phyloP scores from a whole-genome alignment of 2,329 filamentous ascomycete species.

The Fusarium fujikuroi region DNA sequence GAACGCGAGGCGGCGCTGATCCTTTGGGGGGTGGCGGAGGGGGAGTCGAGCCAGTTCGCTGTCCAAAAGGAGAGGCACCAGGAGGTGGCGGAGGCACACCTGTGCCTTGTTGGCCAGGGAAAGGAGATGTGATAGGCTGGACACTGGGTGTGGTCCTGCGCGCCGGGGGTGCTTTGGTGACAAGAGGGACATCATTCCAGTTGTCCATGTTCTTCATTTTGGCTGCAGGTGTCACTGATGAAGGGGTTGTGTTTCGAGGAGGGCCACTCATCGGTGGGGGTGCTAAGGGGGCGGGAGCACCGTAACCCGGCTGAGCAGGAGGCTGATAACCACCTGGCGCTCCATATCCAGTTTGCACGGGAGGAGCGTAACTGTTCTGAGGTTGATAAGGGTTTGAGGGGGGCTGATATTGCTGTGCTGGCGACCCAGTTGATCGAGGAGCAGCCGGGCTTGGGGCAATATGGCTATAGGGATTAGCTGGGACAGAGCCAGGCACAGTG shows the following conservation, averaged over 20 bases:
- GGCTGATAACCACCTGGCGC: slow-evolving; percentile 62
- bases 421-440: slow-evolving; percentile 36
- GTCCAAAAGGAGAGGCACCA: slow-evolving; percentile 62
- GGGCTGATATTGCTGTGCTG: slow-evolving; percentile 51
- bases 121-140: slow-evolving; percentile 78
- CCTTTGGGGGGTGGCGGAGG: slow-evolving; percentile 88
- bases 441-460: slow-evolving; percentile 49
- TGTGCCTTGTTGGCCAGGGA: slow-evolving; percentile 70
- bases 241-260: slow-evolving; percentile 72
- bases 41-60: slow-evolving; percentile 73
- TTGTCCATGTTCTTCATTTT: slow-evolving; percentile 77
- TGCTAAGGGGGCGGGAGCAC: slow-evolving; percentile 47
- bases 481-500: slow-evolving; percentile 26
- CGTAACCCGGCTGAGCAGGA: slow-evolving; percentile 55
- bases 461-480: slow-evolving; percentile 55
- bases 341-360: slow-evolving; percentile 52
- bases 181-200: slow-evolving; percentile 96
- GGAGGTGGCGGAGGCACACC: slow-evolving; percentile 67
- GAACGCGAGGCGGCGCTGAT: slow-evolving; percentile 73
- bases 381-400: slow-evolving; percentile 52
- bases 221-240: slow-evolving; percentile 72
- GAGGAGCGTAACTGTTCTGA: slow-evolving; percentile 38
- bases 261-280: slow-evolving; percentile 53
- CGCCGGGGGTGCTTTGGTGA: slow-evolving; percentile 74
- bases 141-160: slow-evolving; percentile 79